These are phyloP conservation scores for Daldinia eschscholtzii DNA, from an alignment of 2,329 filamentous ascomycete genomes.

Conservation along the genomic window DNA sequence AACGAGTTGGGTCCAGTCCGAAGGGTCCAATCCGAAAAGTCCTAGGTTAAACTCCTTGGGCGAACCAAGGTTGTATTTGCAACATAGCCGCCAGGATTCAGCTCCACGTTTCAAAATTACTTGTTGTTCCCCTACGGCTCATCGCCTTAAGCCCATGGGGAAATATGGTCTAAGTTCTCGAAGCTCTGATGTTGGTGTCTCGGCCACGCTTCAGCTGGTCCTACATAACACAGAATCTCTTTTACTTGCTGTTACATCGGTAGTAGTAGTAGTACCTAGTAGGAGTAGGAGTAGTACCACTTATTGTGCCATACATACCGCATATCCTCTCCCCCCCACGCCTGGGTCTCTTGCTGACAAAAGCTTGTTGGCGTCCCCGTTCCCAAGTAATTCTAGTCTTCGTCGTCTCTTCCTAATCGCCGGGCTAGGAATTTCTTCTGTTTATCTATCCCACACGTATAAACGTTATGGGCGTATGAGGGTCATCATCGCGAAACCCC, in stretches of 20 bases:
- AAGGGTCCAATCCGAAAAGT: not conserved
- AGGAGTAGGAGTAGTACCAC: not conserved
- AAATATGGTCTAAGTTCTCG: not conserved
- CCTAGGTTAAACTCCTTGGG: not conserved
- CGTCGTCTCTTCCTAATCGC: conserved; percentile 2
- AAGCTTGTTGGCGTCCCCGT: not conserved
- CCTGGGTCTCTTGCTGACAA: conserved; percentile 6
- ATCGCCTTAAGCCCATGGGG: not conserved
- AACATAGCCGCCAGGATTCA: conserved; percentile 15
- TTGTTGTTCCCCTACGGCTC: not conserved
- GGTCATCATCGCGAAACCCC: not conserved
- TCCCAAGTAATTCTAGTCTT: not conserved
- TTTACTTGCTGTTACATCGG: not conserved
- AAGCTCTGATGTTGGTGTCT: not conserved
- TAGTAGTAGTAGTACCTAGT: too few relatives aligned
- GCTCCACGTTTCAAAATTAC: conserved; percentile 16
- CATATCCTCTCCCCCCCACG: not conserved
- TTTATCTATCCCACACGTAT: not conserved
- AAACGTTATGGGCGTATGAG: conserved; percentile 1
- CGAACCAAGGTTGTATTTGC: not conserved
- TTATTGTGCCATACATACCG: conserved; percentile 7
- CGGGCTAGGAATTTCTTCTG: conserved; percentile 5
- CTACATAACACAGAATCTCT: not conserved
- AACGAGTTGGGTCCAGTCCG: not conserved
- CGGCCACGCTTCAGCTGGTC: not conserved